Base-by-base conservation (phyloP, 164 flowering plant genomes). In the Vitis cinerea region DNA sequence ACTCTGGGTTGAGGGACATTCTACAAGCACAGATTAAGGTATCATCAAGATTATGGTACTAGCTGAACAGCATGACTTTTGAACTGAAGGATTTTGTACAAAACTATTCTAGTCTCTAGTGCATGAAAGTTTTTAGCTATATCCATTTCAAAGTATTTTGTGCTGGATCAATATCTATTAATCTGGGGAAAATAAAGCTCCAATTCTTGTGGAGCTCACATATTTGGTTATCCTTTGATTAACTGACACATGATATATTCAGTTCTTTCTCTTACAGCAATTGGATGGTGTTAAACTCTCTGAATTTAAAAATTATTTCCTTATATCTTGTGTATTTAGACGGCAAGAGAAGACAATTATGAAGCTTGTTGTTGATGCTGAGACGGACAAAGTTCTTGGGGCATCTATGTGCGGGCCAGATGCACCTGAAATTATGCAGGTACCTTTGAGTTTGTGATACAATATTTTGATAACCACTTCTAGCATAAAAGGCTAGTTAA, bases 361-460 rank as follows among this genome's bases (percentile, higher is more conserved):
- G 99, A 95, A 95, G 83, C 91, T 95, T 78, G 63, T 95, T 67
- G 99, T 95, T 75, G 96, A 93, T 78, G 86, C 85, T 65, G 87
- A 87, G 77, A 86, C 96, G 0, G 94, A 95, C 76, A 91, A 88
- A 81, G 98, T 93, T 77, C 72, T 95, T 68, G 99, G 99, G 65
- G 96, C 97, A 61, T 90, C 98, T 65, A 95, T 95, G 97, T 90
- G 96, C 71, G 98, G 99, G 16, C 96, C 97, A 67, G 99, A 95
- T 81, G 90, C 99, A 70, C 83, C 99, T 76, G 99, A 95, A 61
- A 93, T 95, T 62, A 88, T 91, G 86, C 99, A 95, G 97, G 98
- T 90, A 87, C 56, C 0, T 50, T 23, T 72, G 14, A 12, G 10
- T 55, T 60, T 14, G 44, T 12, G 23, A 56, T 44, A 56, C 5